These are phyloP conservation scores for Cytospora schulzeri DNA, from an alignment of 2,329 filamentous ascomycete species.

Conservation along the genomic window DNA sequence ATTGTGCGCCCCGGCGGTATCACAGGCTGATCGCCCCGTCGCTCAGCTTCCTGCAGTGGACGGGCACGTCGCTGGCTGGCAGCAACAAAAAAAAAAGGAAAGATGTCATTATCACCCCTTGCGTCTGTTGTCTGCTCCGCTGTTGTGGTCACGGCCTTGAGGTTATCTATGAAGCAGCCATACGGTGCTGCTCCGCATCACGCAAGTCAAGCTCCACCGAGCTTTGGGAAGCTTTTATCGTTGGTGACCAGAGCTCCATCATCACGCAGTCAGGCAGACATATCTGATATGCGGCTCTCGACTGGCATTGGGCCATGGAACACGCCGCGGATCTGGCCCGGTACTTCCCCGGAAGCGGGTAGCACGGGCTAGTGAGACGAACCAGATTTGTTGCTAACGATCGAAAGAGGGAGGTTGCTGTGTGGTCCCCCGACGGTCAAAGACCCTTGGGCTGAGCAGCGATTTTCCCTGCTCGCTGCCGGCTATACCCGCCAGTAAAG, in stretches of 20 bases:
- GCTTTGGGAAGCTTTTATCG: neutral
- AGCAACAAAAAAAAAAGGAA: neutral
- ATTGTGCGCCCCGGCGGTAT: neutral
- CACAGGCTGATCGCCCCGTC: neutral
- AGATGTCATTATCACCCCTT: neutral
- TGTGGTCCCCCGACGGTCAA: neutral
- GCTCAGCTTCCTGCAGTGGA: neutral
- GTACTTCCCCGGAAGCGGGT: neutral
- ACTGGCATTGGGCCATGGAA: neutral
- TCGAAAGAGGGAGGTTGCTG: neutral
- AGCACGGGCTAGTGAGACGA: neutral
- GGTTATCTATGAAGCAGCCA: neutral
- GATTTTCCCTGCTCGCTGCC: slow-evolving; percentile 11
- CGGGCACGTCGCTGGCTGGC: neutral
- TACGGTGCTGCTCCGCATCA: neutral
- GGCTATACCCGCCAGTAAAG: neutral
- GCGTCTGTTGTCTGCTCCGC: neutral
- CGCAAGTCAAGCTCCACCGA: neutral
- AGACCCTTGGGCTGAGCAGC: slow-evolving; percentile 3
- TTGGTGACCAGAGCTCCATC: neutral
- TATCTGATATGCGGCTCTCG: neutral
- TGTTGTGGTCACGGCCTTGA: neutral
- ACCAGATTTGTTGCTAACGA: neutral
- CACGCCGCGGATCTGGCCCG: neutral
- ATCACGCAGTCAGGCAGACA: neutral